Conservation (phyloP, 345 rosid genomes). For the Euclidium syriacum region DNA sequence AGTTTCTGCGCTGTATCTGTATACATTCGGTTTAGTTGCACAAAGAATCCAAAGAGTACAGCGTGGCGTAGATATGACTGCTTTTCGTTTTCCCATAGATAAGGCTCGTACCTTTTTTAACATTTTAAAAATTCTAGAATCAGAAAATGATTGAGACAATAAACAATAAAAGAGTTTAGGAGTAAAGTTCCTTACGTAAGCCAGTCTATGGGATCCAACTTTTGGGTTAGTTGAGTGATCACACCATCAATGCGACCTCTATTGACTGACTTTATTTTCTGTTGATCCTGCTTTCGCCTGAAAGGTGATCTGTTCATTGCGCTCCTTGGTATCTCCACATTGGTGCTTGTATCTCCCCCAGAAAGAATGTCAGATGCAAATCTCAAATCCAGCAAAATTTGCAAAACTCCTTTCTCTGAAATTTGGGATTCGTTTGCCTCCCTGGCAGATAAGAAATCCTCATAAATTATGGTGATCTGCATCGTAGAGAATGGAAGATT, state of each 20-base stretch:
- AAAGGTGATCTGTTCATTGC: constrained; percentile 47
- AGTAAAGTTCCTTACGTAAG: constrained; percentile 62
- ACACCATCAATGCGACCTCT: constrained; percentile 57
- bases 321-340: constrained; percentile 47
- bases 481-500: constrained; percentile 19
- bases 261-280: constrained; percentile 41
- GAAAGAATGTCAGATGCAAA: constrained; percentile 82
- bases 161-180: neutral
- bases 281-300: constrained; percentile 66
- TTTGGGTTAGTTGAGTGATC: constrained; percentile 52
- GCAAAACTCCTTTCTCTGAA: constrained; percentile 93
- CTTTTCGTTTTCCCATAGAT: constrained; percentile 90
- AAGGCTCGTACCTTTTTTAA: constrained; percentile 74
- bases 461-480: constrained; percentile 75
- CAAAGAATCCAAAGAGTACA: constrained; percentile 97
- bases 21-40: constrained; percentile 91
- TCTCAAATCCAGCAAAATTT: constrained; percentile 80
- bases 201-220: constrained; percentile 98
- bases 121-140: constrained; percentile 10
- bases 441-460: constrained; percentile 59
- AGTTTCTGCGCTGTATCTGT: constrained; percentile 82
- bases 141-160: constrained; percentile 7
- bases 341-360: constrained; percentile 53
- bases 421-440: constrained; percentile 59
- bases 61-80: constrained; percentile 89